A percentile compares a stretch with the other conserved stretches of the same genome.
These are phyloP conservation scores for Alternaria atra DNA, from an alignment of 2,329 filamentous ascomycete species.

Conservation along the genomic window DNA sequence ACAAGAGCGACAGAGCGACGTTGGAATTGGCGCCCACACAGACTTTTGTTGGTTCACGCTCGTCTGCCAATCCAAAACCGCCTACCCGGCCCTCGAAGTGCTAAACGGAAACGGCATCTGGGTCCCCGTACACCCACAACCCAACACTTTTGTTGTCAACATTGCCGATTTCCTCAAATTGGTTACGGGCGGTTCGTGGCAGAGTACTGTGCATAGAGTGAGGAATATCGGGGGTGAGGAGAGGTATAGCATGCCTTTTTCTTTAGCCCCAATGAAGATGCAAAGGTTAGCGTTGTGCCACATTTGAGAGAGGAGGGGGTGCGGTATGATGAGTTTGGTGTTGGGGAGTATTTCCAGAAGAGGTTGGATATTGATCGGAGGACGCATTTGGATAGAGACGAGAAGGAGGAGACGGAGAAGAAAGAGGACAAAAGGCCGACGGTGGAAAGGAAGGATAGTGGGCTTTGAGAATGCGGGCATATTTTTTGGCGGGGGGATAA, in stretches of 20 bases:
- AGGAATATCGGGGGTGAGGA: conserved; percentile 51
- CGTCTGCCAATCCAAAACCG: conserved; percentile 43
- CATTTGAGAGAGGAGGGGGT: conserved; percentile 37
- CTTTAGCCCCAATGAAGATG: conserved; percentile 49
- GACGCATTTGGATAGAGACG: conserved; percentile 39
- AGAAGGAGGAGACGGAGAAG: neutral
- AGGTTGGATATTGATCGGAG: conserved; percentile 44
- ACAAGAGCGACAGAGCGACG: conserved; percentile 38
- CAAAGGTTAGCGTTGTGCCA: conserved; percentile 41
- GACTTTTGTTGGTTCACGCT: conserved; percentile 57
- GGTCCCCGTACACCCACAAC: conserved; percentile 50
- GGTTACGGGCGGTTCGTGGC: conserved; percentile 53
- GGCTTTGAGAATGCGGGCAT: neutral
- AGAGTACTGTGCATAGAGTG: conserved; percentile 54
- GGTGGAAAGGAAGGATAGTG: conserved; percentile 5
- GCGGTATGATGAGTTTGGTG: conserved; percentile 41
- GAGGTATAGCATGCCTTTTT: conserved; percentile 55
- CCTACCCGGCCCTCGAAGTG: conserved; percentile 49
- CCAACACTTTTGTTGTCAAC: conserved; percentile 53
- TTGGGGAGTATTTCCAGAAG: conserved; percentile 46
- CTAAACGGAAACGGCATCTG: conserved; percentile 55
- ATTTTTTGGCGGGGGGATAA: neutral
- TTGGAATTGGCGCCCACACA: conserved; percentile 54
- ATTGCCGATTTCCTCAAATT: conserved; percentile 54
- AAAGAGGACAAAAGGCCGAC: neutral